A percentile compares a stretch with the other conserved stretches of the same genome.
phyloP scores from a whole-genome alignment of 805 yeast species.

The Saturnispora sanitii region DNA sequence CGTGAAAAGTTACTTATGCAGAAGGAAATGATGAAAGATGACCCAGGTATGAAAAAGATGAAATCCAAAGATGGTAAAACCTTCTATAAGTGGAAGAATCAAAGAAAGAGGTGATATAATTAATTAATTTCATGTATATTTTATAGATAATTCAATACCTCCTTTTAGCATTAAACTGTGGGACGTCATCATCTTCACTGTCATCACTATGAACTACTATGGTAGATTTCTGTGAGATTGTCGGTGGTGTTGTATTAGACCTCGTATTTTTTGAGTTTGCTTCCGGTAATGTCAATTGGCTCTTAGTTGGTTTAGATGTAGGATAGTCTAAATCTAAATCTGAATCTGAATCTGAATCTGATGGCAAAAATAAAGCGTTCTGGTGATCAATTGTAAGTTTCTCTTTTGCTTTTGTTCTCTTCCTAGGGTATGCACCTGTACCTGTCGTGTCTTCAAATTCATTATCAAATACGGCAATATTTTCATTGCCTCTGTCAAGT shows the following conservation, averaged over 20 bases:
- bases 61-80: conserved; percentile 50
- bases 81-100: conserved; percentile 76
- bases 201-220: neutral
- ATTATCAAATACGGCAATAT: conserved; percentile 3
- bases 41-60: conserved; percentile 56
- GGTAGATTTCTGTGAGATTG: neutral
- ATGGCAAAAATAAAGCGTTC: neutral
- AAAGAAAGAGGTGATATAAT: conserved; percentile 42
- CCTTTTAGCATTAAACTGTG: conserved; percentile 23
- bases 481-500: conserved; percentile 8
- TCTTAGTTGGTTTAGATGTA: neutral
- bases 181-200: conserved; percentile 22
- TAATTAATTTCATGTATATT: neutral
- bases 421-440: neutral
- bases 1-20: conserved; percentile 67
- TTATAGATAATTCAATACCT: conserved; percentile 8
- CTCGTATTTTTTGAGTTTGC: neutral
- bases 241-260: neutral
- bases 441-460: conserved; percentile 1
- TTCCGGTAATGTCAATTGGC: neutral
- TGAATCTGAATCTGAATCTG: no score
- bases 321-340: no score
- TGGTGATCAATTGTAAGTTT: neutral
- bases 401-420: conserved; percentile 5
- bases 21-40: conserved; percentile 86